Evolutionary conservation across 2,329 filamentous ascomycete species (phyloP), one percentile per base, ranked within the genome.

Genomic region (Exophiala bonariae): DNA sequence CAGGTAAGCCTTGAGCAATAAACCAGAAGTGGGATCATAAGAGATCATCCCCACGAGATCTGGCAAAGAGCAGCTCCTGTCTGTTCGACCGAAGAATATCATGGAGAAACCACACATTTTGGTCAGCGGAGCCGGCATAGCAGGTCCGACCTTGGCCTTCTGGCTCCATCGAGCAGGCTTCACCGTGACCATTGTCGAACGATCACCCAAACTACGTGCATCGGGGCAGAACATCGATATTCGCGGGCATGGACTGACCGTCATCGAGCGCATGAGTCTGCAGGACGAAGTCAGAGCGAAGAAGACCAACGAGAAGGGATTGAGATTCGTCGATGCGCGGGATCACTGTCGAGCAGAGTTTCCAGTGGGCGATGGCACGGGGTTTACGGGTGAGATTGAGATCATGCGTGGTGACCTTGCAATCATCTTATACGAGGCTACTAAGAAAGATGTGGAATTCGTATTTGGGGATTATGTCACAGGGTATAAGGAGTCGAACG

Each of bases 381-480:
- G 63, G 51, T 61, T 79, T 16, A 79, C 76, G 0, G 74, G 72
- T 49, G 80, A 85, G 45, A 81, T 73, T 50, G 81, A 85, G 63
- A 77, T 84, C 39, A 76, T 85, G 71, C 68, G 80, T 7, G 79
- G 76, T 0, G 76, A 81, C 44, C 58, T 84, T 10, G 71, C 73
- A 3, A 62, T 65, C 9, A 64, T 82, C 2, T 59, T 83, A 1
- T 75, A 76, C 54, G 67, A 78, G 11, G 64, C 63, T 11, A 58
- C 58, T 28, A 28, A 66, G 35, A 42, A 50, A 17, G 41, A 44
- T 11, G 28, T 51, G 28, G 50, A 59, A 20, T 69, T 68, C 40
- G 46, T 66, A 2, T 72, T 71, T 38, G 65, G 63, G n/a, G 64
- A 62, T 34, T 33, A 19, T 23, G 23, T 66, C 7, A 44, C 54